These are phyloP conservation scores for Neofusicoccum umdonicola DNA, from an alignment of 2,329 filamentous ascomycete genomes.

Conservation along the genomic window DNA sequence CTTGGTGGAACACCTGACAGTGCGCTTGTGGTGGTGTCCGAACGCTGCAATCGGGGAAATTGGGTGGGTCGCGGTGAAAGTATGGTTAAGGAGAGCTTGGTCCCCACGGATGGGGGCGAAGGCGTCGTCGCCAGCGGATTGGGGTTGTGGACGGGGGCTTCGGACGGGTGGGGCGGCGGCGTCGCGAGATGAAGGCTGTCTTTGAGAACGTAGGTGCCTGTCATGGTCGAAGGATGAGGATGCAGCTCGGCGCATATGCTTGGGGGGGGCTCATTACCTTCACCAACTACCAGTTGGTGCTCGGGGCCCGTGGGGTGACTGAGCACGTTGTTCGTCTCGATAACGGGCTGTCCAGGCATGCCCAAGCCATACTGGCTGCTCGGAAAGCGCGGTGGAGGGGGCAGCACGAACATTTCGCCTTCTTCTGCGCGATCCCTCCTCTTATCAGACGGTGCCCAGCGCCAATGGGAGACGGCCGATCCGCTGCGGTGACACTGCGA, in stretches of 20 bases:
- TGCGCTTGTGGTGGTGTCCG: conserved; percentile 42
- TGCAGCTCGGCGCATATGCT: neutral
- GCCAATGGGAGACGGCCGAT: conserved; percentile 16
- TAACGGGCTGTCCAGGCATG: conserved; percentile 44
- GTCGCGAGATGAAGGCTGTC: conserved; percentile 92
- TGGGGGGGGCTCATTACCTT: conserved; percentile 59
- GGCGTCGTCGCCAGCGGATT: conserved; percentile 88
- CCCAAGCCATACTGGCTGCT: conserved; percentile 57
- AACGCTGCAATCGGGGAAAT: conserved; percentile 42
- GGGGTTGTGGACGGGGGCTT: conserved; percentile 79
- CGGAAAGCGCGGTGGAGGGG: conserved; percentile 56
- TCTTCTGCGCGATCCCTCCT: neutral
- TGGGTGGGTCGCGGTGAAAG: conserved; percentile 57
- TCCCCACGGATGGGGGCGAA: conserved; percentile 78
- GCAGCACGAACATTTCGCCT: conserved; percentile 16
- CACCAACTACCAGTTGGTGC: conserved; percentile 87
- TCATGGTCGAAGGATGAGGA: conserved; percentile 26
- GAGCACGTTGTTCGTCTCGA: conserved; percentile 92
- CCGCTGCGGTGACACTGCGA: conserved; percentile 6
- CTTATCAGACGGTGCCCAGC: conserved; percentile 13
- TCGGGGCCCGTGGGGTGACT: conserved; percentile 77
- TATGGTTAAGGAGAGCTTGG: conserved; percentile 75
- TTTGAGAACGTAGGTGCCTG: conserved; percentile 84
- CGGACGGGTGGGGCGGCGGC: conserved; percentile 91
- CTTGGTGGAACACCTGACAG: conserved; percentile 43